Base-by-base conservation (phyloP, 2,329 filamentous ascomycete genomes). In the Aspergillus pseudonomiae region DNA sequence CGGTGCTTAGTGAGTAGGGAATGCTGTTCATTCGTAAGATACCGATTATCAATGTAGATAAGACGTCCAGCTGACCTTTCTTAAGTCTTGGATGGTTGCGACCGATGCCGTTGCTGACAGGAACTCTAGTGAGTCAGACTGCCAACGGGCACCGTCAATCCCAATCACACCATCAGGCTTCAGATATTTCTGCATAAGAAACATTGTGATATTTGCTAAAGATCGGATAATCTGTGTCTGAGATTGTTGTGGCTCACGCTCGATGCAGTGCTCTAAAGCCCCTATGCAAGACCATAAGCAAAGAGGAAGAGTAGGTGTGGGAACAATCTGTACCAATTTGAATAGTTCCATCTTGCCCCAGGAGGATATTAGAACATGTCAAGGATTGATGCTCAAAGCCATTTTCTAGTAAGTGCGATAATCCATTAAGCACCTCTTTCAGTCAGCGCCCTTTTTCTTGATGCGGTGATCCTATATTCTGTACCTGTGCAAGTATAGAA, bases 311-410 rank as follows among this genome's bases (percentile, higher is more conserved):
- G 6, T n/a, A 43, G 39, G 32, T 34, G 32, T 34, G 32, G 32
- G 11, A 34, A 34, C 39, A 0, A 43, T 16, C 14, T n/a, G 16
- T n/a, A 43, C 39, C 39, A n/a, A 43, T 43, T 7, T 43, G 2
- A 10, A 43, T 43, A 43, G 39, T 43, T 16, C 39, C 39, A 43
- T 43, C 39, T 19, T 19, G 39, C 16, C 16, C 39, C 6, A 43
- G 39, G 19, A 43, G 39, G 39, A 63, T 75, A 66, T 54, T 54
- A 54, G 50, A 54, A 54, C 28, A 32, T 9, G 50, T 34, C 28
- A 34, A 32, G 32, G 50, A 9, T 32, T 32, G 14, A 32, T 54
- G 26, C 50, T 54, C 28, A n/a, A 54, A 54, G 11, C 50, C 50
- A 21, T 19, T 32, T 32, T n/a, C 50, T n/a, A 54, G 24, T 30